Evolutionary conservation across 805 yeast species (phyloP).

Genomic region (Ogataea trehalophila): DNA sequence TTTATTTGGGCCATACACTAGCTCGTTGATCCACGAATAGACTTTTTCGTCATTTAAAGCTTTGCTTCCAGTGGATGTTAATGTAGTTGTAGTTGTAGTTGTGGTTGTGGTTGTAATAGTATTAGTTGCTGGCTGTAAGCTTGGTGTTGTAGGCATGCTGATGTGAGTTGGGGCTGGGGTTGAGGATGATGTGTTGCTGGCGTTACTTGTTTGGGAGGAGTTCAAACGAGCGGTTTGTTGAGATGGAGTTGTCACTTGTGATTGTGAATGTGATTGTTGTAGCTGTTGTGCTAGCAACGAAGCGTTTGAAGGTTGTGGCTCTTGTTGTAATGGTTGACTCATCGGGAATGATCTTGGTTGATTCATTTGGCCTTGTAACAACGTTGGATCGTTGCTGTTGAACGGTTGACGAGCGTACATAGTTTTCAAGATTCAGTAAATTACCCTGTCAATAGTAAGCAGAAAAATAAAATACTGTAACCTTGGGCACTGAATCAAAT

Average conservation of each 20-base stretch:
- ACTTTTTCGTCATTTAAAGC: constrained; percentile 76
- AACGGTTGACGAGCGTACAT: constrained; percentile 3
- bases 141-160: neutral
- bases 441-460: no score
- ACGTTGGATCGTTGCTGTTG: constrained; percentile 8
- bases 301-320: constrained; percentile 14
- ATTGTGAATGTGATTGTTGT: constrained; percentile 17
- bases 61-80: constrained; percentile 20
- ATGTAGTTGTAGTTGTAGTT: constrained; percentile 15
- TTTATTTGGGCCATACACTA: constrained; percentile 84
- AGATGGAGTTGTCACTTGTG: constrained; percentile 4
- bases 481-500: no score
- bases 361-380: constrained; percentile 14
- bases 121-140: neutral
- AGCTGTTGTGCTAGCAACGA: constrained; percentile 21
- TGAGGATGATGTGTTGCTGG: neutral
- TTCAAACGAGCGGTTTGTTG: constrained; percentile 7
- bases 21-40: constrained; percentile 83
- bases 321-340: constrained; percentile 8
- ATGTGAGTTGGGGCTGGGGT: constrained; percentile 1
- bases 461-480: neutral
- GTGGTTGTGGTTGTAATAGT: neutral
- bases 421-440: neutral
- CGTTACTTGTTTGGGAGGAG: no score
- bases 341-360: constrained; percentile 11